Percentiles rank a stretch among this genome's conserved stretches.
Evolutionary conservation across 768 basidiomycete species (phyloP).

Genomic region (Tephrocybe sp.): DNA sequence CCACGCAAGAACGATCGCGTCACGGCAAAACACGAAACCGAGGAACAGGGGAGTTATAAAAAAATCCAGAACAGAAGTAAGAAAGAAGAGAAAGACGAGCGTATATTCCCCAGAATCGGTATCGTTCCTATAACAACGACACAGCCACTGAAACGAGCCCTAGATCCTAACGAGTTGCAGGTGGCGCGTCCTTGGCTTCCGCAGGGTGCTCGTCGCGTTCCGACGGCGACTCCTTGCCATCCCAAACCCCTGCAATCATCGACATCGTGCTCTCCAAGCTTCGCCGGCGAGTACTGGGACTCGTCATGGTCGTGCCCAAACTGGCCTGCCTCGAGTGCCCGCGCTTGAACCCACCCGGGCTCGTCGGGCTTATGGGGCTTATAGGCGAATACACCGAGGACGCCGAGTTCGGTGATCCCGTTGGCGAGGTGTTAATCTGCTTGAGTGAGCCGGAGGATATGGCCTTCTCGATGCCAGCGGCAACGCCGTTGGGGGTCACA

Average conservation of each 20-base stretch:
- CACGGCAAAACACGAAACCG: conserved; percentile 1
- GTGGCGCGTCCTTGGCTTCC: conserved; percentile 24
- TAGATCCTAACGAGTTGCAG: conserved; percentile 3
- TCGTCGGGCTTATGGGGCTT: conserved; percentile 36
- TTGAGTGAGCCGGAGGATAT: conserved; percentile 30
- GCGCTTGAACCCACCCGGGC: conserved; percentile 55
- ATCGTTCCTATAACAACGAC: neutral
- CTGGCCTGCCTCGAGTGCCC: conserved; percentile 79
- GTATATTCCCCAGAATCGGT: neutral
- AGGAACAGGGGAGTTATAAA: conserved; percentile 1
- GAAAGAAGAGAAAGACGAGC: neutral
- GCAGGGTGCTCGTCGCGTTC: conserved; percentile 41
- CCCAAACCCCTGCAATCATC: conserved; percentile 90
- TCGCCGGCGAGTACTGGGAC: conserved; percentile 88
- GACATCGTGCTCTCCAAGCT: conserved; percentile 95
- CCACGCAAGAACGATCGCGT: neutral
- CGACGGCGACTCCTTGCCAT: conserved; percentile 51
- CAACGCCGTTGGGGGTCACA: conserved; percentile 45
- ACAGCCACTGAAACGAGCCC: neutral
- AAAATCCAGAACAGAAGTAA: conserved; percentile 1
- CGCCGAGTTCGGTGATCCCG: conserved; percentile 22
- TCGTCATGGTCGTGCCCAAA: conserved; percentile 93
- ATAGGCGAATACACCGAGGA: conserved; percentile 34
- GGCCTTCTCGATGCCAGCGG: conserved; percentile 41
- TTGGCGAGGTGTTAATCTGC: conserved; percentile 30